phyloP scores from a whole-genome alignment of 352 stramenopile genomes.

The Phytophthora syringae region DNA sequence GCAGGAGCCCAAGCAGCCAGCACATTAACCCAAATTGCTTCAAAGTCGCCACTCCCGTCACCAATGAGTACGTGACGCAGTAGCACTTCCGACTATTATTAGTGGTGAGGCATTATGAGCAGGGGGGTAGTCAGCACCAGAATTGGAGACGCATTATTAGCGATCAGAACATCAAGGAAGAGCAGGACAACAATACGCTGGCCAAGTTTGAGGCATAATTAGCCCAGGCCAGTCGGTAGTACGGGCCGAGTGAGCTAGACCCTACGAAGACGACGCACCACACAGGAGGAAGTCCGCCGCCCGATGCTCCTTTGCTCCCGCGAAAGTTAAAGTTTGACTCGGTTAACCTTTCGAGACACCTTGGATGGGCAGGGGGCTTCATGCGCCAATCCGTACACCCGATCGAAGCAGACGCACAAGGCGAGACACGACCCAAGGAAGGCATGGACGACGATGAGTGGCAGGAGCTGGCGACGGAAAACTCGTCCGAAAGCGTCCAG shows the following conservation, averaged over 20 bases:
- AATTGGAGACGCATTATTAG: conserved; percentile 20
- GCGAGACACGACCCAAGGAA: conserved; percentile 19
- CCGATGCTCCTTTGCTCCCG: conserved; percentile 24
- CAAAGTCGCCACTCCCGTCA: too few relatives aligned
- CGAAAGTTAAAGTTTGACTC: conserved; percentile 19
- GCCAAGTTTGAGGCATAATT: conserved; percentile 7
- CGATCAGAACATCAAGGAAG: conserved; percentile 36
- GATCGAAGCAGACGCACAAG: conserved; percentile 44
- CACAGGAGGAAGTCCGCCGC: conserved; percentile 18
- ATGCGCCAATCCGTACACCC: conserved; percentile 74
- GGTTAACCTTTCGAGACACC: conserved; percentile 11
- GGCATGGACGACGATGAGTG: conserved; percentile 29
- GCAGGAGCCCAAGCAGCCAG: too few relatives aligned
- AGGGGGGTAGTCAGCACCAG: conserved; percentile 7
- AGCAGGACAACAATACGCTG: conserved; percentile 8
- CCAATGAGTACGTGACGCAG: too few relatives aligned
- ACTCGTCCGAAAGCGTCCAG: conserved; percentile 27
- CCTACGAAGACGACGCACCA: conserved; percentile 21
- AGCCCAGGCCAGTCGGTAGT: conserved; percentile 11
- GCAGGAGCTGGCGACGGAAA: conserved; percentile 41
- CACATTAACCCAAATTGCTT: too few relatives aligned
- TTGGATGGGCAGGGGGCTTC: conserved; percentile 61
- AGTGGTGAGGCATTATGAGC: conserved; percentile 2
- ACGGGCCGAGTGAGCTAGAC: background rate
- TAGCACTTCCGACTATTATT: too few relatives aligned